Evolutionary conservation across 805 yeast genomes (phyloP), one percentile per base, ranked within the genome.

Genomic region (Candida insectalens): DNA sequence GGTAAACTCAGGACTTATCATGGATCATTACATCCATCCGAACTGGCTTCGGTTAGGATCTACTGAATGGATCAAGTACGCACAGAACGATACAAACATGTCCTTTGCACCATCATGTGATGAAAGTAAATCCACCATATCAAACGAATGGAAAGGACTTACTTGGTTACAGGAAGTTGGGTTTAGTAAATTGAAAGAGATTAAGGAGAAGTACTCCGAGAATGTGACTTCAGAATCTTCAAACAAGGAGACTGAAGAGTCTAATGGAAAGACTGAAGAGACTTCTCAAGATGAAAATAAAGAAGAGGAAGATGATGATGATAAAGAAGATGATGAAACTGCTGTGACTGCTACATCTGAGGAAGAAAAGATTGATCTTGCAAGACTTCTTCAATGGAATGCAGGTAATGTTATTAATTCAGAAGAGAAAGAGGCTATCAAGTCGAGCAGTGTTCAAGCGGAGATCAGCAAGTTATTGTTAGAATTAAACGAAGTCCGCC

Each of bases 61-160:
- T 4, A 67, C 83, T 2, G 66, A 66, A 30, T 82, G 89, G 88
- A 54, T 81, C 16, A 67, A 69, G 33, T 67, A 51, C 31, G 59
- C 59, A 4, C 35, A 36, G 6, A 63, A 59, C 34, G 61, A 50
- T n/a, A 19, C 38, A 5, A 53, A 59, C 19, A 60, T 66, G 30
- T 63, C 74, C 10, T 81, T 79, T 63, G 83, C 84, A 0, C 92
- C 92, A 4, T 51, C 68, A 8, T 57, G 65, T 27, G 85, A 78
- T 49, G 80, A 78, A 42, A 65, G 67, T 25, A 69, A 67, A 14
- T 63, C 76, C 6, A 70, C 75, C 3, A 51, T 77, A 9, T 65
- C 71, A 19, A 65, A 69, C 12, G 64, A 65, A 15, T 63, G 69
- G 46, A 65, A 69, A 43, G 71, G 74, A 3, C 50, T 65, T 16